A percentile compares a stretch with the other conserved stretches of the same genome.
phyloP scores from a whole-genome alignment of 2,329 filamentous ascomycete genomes.

The Didymella pinodella region DNA sequence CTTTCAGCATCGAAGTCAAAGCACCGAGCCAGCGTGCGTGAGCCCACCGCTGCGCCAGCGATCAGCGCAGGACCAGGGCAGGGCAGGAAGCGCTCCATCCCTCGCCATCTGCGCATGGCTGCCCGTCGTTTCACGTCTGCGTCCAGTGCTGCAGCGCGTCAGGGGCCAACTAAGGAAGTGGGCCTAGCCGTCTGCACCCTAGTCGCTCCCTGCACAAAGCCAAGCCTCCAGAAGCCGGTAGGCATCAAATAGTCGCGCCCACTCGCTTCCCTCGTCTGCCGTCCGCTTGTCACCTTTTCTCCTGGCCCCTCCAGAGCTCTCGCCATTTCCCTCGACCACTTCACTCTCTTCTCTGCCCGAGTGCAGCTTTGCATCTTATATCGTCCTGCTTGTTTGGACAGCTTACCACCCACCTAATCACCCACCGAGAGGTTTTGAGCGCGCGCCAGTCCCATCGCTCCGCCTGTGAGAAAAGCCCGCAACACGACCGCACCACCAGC shows the following conservation, averaged over 20 bases:
- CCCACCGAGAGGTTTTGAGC: constrained; percentile 41
- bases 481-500: constrained; percentile 35
- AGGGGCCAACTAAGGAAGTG: constrained; percentile 12
- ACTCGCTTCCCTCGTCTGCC: constrained; percentile 63
- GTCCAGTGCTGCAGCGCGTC: constrained; percentile 25
- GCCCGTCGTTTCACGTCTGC: constrained; percentile 37
- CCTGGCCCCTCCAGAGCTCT: constrained; percentile 45
- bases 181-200: constrained; percentile 26
- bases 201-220: constrained; percentile 20
- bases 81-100: constrained; percentile 22
- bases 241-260: constrained; percentile 30
- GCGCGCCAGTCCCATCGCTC: constrained; percentile 52
- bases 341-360: constrained; percentile 61
- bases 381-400: constrained; percentile 42
- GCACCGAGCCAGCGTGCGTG: not conserved
- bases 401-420: constrained; percentile 37
- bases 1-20: not conserved
- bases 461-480: constrained; percentile 36
- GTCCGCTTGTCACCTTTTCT: constrained; percentile 57
- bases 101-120: constrained; percentile 31
- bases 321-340: constrained; percentile 59
- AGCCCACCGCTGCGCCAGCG: constrained; percentile 1
- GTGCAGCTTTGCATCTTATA: constrained; percentile 50
- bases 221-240: constrained; percentile 26
- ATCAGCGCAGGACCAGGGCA: constrained; percentile 32